These are phyloP conservation scores for Fragaria vesca DNA, from an alignment of 306 rosid genomes.

Conservation along the genomic window DNA sequence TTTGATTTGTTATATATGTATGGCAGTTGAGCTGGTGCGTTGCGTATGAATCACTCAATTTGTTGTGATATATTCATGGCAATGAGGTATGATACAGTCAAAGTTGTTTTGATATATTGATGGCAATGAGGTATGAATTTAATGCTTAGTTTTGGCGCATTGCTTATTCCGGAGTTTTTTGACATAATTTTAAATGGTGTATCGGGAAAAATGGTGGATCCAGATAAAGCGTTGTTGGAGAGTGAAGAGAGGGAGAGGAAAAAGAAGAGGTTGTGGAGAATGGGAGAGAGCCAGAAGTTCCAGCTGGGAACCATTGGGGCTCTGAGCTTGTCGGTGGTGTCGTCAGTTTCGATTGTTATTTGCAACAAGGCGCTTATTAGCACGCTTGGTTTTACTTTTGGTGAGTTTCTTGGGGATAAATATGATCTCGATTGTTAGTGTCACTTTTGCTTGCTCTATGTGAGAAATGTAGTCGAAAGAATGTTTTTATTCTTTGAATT, in stretches of 20 bases:
- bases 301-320: slow-evolving; percentile 84
- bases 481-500: background rate
- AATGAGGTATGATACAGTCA: slow-evolving; percentile 28
- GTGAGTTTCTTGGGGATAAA: slow-evolving; percentile 30
- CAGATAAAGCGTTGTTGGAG: slow-evolving; percentile 18
- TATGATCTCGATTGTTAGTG: background rate
- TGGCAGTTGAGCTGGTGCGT: slow-evolving; percentile 23
- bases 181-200: background rate
- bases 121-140: slow-evolving; percentile 29
- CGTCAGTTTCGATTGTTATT: slow-evolving; percentile 82
- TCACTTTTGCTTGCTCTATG: background rate
- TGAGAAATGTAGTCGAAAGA: background rate
- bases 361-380: slow-evolving; percentile 80
- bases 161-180: background rate
- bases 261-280: slow-evolving; percentile 15
- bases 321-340: slow-evolving; percentile 71
- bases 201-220: slow-evolving; percentile 3
- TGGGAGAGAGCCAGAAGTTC: slow-evolving; percentile 67
- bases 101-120: too few species aligned
- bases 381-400: slow-evolving; percentile 65
- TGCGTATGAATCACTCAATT: background rate
- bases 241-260: slow-evolving; percentile 5
- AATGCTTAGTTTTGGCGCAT: too few species aligned
- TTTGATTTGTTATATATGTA: background rate
- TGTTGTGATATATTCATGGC: background rate